A percentile compares a stretch with the other conserved stretches of the same genome.
Conservation (phyloP, 2,329 filamentous ascomycete species). For the Trichoderma sp. region DNA sequence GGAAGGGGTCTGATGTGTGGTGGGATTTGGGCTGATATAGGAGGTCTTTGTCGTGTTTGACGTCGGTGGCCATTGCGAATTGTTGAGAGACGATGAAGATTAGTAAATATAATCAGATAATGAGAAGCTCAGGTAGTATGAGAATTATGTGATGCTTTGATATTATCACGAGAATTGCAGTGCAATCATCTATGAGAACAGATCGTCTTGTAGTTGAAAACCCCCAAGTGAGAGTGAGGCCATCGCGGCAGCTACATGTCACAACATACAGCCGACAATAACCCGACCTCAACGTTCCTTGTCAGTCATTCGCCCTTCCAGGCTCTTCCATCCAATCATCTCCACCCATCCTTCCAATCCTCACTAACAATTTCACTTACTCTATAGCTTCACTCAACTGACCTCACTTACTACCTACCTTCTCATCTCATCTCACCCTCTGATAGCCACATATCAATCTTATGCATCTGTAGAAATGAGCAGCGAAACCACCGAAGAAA, state of each 20-base stretch:
- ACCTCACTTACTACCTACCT: not conserved
- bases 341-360: not conserved
- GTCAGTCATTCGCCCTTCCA: not conserved
- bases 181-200: too few species aligned
- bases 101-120: not conserved
- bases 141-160: not conserved
- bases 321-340: not conserved
- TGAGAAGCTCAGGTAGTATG: not conserved
- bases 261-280: constrained; percentile 39
- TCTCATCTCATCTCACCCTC: not conserved
- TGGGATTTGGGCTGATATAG: constrained; percentile 54
- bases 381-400: not conserved
- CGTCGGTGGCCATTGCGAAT: constrained; percentile 48
- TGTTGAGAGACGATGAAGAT: not conserved
- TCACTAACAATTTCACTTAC: too few species aligned
- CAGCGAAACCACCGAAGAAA: constrained; percentile 47
- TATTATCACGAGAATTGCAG: too few species aligned
- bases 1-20: constrained; percentile 70
- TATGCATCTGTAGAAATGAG: constrained; percentile 43
- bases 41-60: constrained; percentile 46
- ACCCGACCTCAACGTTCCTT: constrained; percentile 34
- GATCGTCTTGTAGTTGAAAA: too few species aligned
- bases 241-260: too few species aligned
- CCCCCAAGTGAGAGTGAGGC: too few species aligned
- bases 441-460: not conserved